Percentiles rank a stretch among this genome's conserved stretches.
These are phyloP conservation scores for Claviceps sp. DNA, from an alignment of 2,329 filamentous ascomycete genomes.

Conservation along the genomic window DNA sequence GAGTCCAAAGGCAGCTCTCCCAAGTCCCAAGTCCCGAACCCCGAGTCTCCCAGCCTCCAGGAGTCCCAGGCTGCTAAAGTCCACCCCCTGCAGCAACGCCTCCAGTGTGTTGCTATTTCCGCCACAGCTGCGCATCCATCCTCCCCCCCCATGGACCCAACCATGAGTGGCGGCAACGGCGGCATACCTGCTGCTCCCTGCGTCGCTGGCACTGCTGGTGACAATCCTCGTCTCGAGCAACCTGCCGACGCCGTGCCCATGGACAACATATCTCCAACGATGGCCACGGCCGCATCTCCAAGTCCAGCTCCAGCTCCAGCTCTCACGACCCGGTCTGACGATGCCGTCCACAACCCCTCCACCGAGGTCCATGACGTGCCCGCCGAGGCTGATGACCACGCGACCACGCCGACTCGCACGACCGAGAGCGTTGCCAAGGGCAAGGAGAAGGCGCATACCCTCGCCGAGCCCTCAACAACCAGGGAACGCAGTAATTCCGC, in stretches of 20 bases:
- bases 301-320: conserved; percentile 8
- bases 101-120: neutral
- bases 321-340: conserved; percentile 7
- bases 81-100: neutral
- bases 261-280: conserved; percentile 18
- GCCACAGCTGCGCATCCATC: conserved; percentile 11
- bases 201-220: conserved; percentile 8
- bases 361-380: conserved; percentile 4
- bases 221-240: conserved; percentile 20
- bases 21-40: too few species aligned
- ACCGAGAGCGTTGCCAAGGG: conserved; percentile 14
- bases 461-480: conserved; percentile 9
- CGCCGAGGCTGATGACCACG: conserved; percentile 4
- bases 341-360: conserved; percentile 9
- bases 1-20: too few species aligned
- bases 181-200: neutral
- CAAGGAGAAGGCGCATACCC: conserved; percentile 20
- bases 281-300: neutral
- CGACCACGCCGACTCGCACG: neutral
- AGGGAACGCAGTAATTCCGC: conserved; percentile 22
- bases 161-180: conserved; percentile 18
- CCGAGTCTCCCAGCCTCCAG: too few species aligned
- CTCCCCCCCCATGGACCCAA: conserved; percentile 19
- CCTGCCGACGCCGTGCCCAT: conserved; percentile 25
- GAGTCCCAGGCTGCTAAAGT: too few species aligned